These are phyloP conservation scores for Trichomonascaceae sp. DNA, from an alignment of 1,139 yeast genomes.

Conservation along the genomic window DNA sequence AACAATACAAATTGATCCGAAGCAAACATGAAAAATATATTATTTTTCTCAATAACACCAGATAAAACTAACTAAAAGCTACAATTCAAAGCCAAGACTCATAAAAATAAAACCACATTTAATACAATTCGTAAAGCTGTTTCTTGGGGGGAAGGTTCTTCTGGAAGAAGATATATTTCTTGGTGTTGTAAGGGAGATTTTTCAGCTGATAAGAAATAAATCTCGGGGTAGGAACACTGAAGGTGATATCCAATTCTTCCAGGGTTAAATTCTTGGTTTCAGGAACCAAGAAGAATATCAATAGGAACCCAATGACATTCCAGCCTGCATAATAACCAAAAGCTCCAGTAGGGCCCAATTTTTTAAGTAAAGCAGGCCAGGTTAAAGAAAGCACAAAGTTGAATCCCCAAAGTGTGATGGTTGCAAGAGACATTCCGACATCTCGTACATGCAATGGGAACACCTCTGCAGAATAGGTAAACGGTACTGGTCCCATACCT, in stretches of 20 bases:
- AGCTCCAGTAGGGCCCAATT: slow-evolving; percentile 75
- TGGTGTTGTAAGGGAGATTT: slow-evolving; percentile 28
- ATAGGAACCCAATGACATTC: slow-evolving; percentile 59
- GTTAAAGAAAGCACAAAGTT: slow-evolving; percentile 74
- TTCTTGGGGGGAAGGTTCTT: slow-evolving; percentile 21
- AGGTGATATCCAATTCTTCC: slow-evolving; percentile 51
- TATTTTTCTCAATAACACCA: background rate
- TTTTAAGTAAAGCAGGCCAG: slow-evolving; percentile 67
- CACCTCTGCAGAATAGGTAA: slow-evolving; percentile 83
- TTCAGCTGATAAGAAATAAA: slow-evolving; percentile 33
- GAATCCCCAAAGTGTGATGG: slow-evolving; percentile 83
- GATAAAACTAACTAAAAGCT: background rate
- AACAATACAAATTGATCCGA: background rate
- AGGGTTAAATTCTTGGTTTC: slow-evolving; percentile 56
- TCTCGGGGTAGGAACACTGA: slow-evolving; percentile 31
- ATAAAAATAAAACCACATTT: slow-evolving; percentile 1
- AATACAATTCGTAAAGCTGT: slow-evolving; percentile 19
- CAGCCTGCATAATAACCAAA: slow-evolving; percentile 88
- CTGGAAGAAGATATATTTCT: slow-evolving; percentile 18
- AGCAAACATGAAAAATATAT: background rate
- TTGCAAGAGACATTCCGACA: slow-evolving; percentile 78
- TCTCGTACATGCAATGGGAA: slow-evolving; percentile 83
- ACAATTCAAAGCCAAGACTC: background rate
- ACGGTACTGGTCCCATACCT: slow-evolving; percentile 89
- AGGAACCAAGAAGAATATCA: slow-evolving; percentile 49